These are phyloP conservation scores for Begonia loranthoides DNA, from an alignment of 306 rosid species.

Conservation along the genomic window DNA sequence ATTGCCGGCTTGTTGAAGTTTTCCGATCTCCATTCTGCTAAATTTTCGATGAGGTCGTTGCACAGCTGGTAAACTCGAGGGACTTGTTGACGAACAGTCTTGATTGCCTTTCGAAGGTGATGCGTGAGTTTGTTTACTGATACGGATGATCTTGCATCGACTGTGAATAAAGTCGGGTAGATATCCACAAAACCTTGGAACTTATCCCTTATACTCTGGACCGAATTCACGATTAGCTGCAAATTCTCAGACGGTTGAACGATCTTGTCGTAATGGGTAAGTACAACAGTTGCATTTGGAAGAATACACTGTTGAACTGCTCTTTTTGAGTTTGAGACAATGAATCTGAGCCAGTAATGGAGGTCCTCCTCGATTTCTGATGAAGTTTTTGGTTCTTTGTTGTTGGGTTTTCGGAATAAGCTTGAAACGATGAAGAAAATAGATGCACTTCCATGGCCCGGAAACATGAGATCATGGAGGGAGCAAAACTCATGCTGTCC, in stretches of 20 bases:
- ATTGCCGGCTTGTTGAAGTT: slow-evolving; percentile 89
- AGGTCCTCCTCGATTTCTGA: slow-evolving; percentile 85
- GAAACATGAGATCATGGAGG: slow-evolving; percentile 95
- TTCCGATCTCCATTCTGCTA: slow-evolving; percentile 84
- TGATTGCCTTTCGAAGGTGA: slow-evolving; percentile 59
- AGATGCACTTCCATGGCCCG: slow-evolving; percentile 87
- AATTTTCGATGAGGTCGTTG: slow-evolving; percentile 57
- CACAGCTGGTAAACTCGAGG: slow-evolving; percentile 88
- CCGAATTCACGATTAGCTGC: slow-evolving; percentile 44
- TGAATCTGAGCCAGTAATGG: slow-evolving; percentile 91
- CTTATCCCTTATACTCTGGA: slow-evolving; percentile 71
- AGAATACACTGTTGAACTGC: slow-evolving; percentile 79
- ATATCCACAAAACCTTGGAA: slow-evolving; percentile 86
- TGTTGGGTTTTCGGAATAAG: slow-evolving; percentile 60
- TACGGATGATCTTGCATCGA: slow-evolving; percentile 86
- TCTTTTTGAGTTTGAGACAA: slow-evolving; percentile 76
- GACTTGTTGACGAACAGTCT: slow-evolving; percentile 76
- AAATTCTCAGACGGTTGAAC: slow-evolving; percentile 54
- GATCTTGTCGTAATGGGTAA: slow-evolving; percentile 74
- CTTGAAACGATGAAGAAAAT: slow-evolving; percentile 59
- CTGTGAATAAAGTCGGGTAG: slow-evolving; percentile 73
- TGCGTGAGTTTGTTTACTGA: slow-evolving; percentile 74
- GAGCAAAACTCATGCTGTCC: slow-evolving; percentile 86
- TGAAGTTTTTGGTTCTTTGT: slow-evolving; percentile 57
- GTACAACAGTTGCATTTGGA: slow-evolving; percentile 77